Percentiles rank a stretch among this genome's conserved stretches.
phyloP scores from a whole-genome alignment of 108 stramenopile species.

The Craspedostauros australis region DNA sequence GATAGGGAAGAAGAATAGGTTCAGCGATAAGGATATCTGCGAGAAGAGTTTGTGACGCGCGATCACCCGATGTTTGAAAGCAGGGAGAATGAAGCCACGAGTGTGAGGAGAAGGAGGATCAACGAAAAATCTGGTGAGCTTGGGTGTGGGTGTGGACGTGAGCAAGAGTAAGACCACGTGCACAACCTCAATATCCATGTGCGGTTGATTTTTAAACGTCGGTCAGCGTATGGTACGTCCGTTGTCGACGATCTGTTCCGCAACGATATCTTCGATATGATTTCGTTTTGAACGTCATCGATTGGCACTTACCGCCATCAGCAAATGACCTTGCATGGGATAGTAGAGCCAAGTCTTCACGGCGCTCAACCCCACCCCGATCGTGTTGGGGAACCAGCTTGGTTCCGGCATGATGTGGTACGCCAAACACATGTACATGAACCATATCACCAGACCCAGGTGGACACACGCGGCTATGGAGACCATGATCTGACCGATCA shows the following conservation, averaged over 20 bases:
- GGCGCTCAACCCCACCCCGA: slow-evolving; percentile 64
- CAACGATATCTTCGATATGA: too few relatives aligned
- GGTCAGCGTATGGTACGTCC: too few relatives aligned
- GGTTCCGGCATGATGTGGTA: slow-evolving; percentile 76
- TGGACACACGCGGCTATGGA: slow-evolving; percentile 52
- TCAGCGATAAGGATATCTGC: slow-evolving; percentile 33
- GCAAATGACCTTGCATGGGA: slow-evolving; percentile 57
- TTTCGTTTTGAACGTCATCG: too few relatives aligned
- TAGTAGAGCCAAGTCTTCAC: slow-evolving; percentile 72
- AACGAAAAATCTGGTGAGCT: neutral
- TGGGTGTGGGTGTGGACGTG: neutral
- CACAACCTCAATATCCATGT: too few relatives aligned
- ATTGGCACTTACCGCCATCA: slow-evolving; percentile 44
- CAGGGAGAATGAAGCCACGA: neutral
- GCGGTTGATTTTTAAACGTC: too few relatives aligned
- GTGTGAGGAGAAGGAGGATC: neutral
- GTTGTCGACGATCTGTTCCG: too few relatives aligned
- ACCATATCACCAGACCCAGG: slow-evolving; percentile 61
- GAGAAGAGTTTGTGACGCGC: too few relatives aligned
- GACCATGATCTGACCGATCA: slow-evolving; percentile 52
- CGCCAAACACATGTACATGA: slow-evolving; percentile 69
- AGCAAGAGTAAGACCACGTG: too few relatives aligned
- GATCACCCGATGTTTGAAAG: too few relatives aligned
- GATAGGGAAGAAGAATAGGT: slow-evolving; percentile 56
- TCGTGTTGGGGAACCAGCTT: slow-evolving; percentile 74